Evolutionary conservation across 2,329 filamentous ascomycete species (phyloP), one percentile per base, ranked within the genome.

Genomic region (Aspergillus eucalypticola): DNA sequence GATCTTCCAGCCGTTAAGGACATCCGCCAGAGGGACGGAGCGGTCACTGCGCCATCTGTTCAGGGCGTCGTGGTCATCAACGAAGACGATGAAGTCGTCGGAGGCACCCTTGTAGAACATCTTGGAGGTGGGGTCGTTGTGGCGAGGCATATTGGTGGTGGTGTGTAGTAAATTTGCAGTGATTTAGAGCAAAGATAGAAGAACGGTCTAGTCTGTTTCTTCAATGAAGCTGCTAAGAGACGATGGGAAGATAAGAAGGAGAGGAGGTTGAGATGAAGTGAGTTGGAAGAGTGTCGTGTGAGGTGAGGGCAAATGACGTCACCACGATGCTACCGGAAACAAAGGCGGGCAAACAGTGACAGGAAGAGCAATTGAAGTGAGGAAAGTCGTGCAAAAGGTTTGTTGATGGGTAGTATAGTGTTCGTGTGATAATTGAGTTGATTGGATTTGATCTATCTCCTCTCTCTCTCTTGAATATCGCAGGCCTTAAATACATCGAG

Each of bases 1-100:
- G 72, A 99, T 83, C 84, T 96, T 91, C 84, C 91, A 98, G 7
- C 90, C 84, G 60, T 88, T 91, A 58, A 98, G 85, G 59, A 99
- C 93, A 71, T 97, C 88, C 1, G 90, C 85, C 51, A 98, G 81
- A 39, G 95, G 90, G 29, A 95, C 81, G 29, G 85, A 88, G 73
- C 86, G 88, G 82, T 98, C 94, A 4, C 75, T 81, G 82, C 88
- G 87, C 94, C 94, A 98, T 77, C 94, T 88, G 78, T 90, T 82
- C 71, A 91, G 87, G 52, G 84, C 82, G 62, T 90, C 75, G 15
- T 78, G 51, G 59, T 74, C 73, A 21, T 75, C 71, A 13, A 75
- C 69, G 60, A 75, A 87, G 78, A 90, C 80, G 69, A 90, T 79
- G 74, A 88, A 91, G 79, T 90, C 87, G 60, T 90, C 88, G 55